Evolutionary conservation across 306 rosid genomes (phyloP).

Genomic region (Malus domestica): ASM211411v1 NC_041796.1:5245501-5246000

Average conservation of each 20-base stretch:
- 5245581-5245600: constrained; percentile 18
- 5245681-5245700: constrained; percentile 8
- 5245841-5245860: neutral
- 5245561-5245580: constrained; percentile 19
- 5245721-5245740: constrained; percentile 26
- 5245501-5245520: constrained; percentile 12
- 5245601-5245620: constrained; percentile 28
- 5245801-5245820: neutral
- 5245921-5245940: constrained; percentile 21
- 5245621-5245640: constrained; percentile 74
- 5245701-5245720: constrained; percentile 21
- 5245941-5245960: neutral
- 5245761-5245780: constrained; percentile 27
- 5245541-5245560: constrained; percentile 22
- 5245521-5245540: constrained; percentile 9
- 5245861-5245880: neutral
- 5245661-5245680: constrained; percentile 33
- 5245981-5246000: constrained; percentile 9
- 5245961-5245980: neutral
- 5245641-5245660: constrained; percentile 60
- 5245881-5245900: neutral
- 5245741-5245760: constrained; percentile 15
- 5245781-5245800: constrained; percentile 31
- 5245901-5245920: constrained; percentile 15
- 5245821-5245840: constrained; percentile 19